Percentiles rank a stretch among this genome's conserved stretches.
Conservation (phyloP, 139 green algal genomes). For the Haematococcus lacustris region DNA sequence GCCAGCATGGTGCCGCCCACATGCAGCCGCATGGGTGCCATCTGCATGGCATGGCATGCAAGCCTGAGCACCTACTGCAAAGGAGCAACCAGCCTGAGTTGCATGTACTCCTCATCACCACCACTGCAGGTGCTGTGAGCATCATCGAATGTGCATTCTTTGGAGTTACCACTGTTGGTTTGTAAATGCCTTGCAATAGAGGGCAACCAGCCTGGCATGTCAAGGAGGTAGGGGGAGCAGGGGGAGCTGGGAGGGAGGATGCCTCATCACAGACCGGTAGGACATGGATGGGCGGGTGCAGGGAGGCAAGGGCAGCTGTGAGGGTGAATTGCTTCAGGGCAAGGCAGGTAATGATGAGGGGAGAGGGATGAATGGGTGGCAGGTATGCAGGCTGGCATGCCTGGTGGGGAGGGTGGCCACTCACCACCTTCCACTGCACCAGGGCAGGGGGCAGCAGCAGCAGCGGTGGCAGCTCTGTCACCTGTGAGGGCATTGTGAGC, state of each 20-base stretch:
- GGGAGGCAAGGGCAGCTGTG: no score
- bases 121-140: background rate
- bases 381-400: background rate
- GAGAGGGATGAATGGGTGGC: background rate
- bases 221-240: background rate
- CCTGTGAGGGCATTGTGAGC: no score
- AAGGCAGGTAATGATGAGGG: no score
- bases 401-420: background rate
- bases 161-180: background rate
- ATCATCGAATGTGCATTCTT: no score
- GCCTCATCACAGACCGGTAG: no score
- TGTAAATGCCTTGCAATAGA: background rate
- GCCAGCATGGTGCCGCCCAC: conserved; percentile 64
- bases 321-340: no score
- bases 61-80: conserved; percentile 16
- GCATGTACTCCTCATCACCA: conserved; percentile 32
- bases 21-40: conserved; percentile 33
- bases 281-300: no score
- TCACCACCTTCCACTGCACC: conserved; percentile 39
- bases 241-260: no score
- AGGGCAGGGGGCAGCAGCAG: conserved; percentile 50
- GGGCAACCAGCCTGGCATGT: background rate
- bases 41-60: background rate
- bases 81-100: conserved; percentile 30
- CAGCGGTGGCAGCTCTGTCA: conserved; percentile 61